Evolutionary conservation across 208 protist genomes (phyloP).

Genomic region (Trypanosoma conorhini): DNA sequence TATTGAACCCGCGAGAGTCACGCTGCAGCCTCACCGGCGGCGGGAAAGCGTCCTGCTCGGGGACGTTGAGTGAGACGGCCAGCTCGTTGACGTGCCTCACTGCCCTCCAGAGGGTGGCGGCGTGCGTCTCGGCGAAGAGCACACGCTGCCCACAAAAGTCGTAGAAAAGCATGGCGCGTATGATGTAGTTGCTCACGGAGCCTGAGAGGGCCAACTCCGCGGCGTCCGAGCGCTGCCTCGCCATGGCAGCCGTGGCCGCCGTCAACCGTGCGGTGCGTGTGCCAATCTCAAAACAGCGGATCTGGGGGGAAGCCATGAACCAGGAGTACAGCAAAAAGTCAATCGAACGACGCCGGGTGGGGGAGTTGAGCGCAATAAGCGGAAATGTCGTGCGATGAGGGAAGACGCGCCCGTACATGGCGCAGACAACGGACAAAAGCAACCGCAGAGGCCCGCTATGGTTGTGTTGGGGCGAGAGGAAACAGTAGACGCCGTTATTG

Average conservation of each 20-base stretch:
- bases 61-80: conserved; percentile 48
- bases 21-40: neutral
- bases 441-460: conserved; percentile 31
- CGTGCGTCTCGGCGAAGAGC: conserved; percentile 79
- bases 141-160: conserved; percentile 70
- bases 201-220: conserved; percentile 12
- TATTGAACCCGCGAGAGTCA: conserved; percentile 1
- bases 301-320: conserved; percentile 59
- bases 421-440: conserved; percentile 32
- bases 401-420: conserved; percentile 37
- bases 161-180: conserved; percentile 78
- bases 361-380: conserved; percentile 30
- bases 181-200: conserved; percentile 33
- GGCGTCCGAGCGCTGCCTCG: neutral
- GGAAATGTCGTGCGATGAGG: conserved; percentile 13
- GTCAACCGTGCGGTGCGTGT: conserved; percentile 21
- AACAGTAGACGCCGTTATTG: neutral
- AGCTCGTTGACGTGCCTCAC: conserved; percentile 37
- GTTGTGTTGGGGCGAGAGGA: neutral
- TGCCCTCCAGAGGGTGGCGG: conserved; percentile 26
- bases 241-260: neutral
- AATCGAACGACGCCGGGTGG: conserved; percentile 27
- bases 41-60: conserved; percentile 20
- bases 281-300: conserved; percentile 55
- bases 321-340: conserved; percentile 73